Evolutionary conservation across 108 stramenopile genomes (phyloP), one percentile per base, ranked within the genome.

Genomic region (Nannochloropsis gaditana): DNA sequence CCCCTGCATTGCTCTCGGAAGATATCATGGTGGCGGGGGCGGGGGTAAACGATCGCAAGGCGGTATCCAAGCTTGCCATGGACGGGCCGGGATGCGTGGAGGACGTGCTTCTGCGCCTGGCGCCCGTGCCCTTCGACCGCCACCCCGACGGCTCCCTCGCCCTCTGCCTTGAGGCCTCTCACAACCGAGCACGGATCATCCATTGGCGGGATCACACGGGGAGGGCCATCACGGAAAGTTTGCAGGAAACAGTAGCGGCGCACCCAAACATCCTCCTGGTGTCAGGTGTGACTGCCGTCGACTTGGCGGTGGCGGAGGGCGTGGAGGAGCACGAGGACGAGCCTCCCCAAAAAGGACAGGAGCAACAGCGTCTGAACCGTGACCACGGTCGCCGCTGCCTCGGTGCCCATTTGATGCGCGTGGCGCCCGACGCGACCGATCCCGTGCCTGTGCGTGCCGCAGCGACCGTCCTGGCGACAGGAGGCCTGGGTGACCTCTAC

Each of bases 181-280:
- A 97, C 89, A 93, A 93, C 5, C 95, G 94, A 21, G 94, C 96
- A 5, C 90, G 96, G 21, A 96, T 97, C 87, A 90, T 96, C 41
- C 94, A 96, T 86, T 91, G 93, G 83, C 94, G 94, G 3, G 96
- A 97, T 86, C 93, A 95, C 84, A 96, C 95, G 41, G 96, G 96
- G 10, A 91, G 85, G 91, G 92, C 92, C 79, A 97, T 97, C 87
- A 96, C 96, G 19, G 83, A 94, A n/a, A 91, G 92, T 83, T 92
- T 97, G 11, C 94, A 94, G 45, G 50, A 89, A 42, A 95, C 95
- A 10, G 94, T 94, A 5, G 87, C 86, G 9, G 47, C 83, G 43
- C 95, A 96, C 91, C 96, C 95, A 0, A 89, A 95, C 45, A 95
- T 97, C 89, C 93, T 91, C 41, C 85, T 95, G 45, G 91, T 92